A percentile compares a stretch with the other conserved stretches of the same genome.
Evolutionary conservation across 2,329 filamentous ascomycete genomes (phyloP).

Genomic region (Pestalotiopsis sp.): DNA sequence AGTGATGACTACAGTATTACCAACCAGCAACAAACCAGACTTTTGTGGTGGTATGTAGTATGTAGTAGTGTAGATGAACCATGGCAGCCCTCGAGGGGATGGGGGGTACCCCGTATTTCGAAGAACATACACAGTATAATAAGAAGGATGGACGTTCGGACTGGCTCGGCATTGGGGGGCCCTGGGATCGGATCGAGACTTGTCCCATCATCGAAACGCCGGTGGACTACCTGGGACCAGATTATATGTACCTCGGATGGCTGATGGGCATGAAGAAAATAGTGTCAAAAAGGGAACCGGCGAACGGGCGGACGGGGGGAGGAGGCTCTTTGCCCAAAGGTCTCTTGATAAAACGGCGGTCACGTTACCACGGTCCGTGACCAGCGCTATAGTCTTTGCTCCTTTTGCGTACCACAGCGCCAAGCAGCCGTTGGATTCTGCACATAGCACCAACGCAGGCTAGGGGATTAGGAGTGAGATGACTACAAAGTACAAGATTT

Average conservation of each 20-base stretch:
- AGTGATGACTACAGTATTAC: not conserved
- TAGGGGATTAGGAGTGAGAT: not conserved
- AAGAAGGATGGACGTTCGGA: too few species aligned
- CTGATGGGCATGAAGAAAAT: not conserved
- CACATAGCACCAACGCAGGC: not conserved
- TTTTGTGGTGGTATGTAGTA: too few species aligned
- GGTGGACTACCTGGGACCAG: not conserved
- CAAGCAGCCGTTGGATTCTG: not conserved
- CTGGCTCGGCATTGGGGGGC: too few species aligned
- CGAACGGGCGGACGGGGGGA: not conserved
- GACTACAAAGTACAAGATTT: not conserved
- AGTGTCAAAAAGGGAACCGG: not conserved
- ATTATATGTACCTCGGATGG: not conserved
- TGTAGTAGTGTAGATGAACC: too few species aligned
- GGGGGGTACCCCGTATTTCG: too few species aligned
- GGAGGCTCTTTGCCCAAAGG: not conserved
- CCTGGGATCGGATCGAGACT: not conserved
- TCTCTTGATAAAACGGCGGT: not conserved
- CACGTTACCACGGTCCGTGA: not conserved
- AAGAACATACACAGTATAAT: too few species aligned
- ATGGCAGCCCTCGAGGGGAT: too few species aligned
- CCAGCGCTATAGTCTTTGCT: not conserved
- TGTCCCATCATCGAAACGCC: not conserved
- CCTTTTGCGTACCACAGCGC: not conserved
- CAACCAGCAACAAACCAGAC: too few species aligned